Base-by-base conservation (phyloP, 768 basidiomycete genomes). In the Collybia nuda region DNA sequence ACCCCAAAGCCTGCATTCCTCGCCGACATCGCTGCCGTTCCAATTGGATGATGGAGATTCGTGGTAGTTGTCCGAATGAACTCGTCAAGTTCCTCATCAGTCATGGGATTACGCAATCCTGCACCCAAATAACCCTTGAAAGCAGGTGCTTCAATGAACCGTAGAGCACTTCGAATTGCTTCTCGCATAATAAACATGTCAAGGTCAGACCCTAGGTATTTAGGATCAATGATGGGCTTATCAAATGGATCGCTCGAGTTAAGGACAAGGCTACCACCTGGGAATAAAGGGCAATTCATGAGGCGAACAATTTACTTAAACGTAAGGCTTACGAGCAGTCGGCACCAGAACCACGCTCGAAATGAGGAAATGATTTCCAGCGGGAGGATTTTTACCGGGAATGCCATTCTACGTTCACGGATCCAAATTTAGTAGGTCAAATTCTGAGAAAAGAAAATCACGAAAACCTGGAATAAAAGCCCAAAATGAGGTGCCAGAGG, bases 211-310 rank as follows among this genome's bases (percentile, higher is more conserved):
- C 40, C 54, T 21, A 73, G 66, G 64, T 77, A 72, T 47, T 71
- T 70, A 0, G 76, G 75, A 56, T 80, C 68, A 62, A 81, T 76
- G 11, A 64, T 26, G 0, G 79, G 78, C 17, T 58, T 46, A 44
- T 67, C 68, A 62, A 80, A 80, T 14, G 76, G 67, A 55, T 71
- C 62, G 17, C 59, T 70, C 12, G 76, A 74, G 44, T 62, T 71
- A 51, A 79, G 14, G 3, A 55, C 57, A 2, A 67, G 37, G 6
- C 53, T 58, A 14, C 67, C 67, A 26, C 64, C 64, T 23, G 58
- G 39, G 3, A 55, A 22, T 24, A 29, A 45, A n/a, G 4, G 17
- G 36, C 36, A 28, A 32, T 24, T 32, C 17, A 37, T 17, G 17
- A 37, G 37, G 8, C 6, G 11, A 38, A n/a, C 35, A 28, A 5